Evolutionary conservation across 805 yeast species (phyloP).

Genomic region (Saturnispora hagleri): DNA sequence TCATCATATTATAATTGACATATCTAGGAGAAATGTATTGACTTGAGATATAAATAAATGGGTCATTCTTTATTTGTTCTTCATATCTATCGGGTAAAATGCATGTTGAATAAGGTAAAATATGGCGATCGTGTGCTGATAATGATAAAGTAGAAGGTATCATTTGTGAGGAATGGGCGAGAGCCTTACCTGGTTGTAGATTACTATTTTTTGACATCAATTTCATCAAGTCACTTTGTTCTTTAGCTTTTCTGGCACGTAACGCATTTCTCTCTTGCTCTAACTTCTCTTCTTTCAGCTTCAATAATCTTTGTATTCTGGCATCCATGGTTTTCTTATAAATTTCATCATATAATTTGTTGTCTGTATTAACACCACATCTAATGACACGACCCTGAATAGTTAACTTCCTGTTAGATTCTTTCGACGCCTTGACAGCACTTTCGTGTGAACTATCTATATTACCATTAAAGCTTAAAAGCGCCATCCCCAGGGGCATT

Average conservation of each 20-base stretch:
- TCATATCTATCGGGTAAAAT: slow-evolving; percentile 40
- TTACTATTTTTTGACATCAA: not conserved
- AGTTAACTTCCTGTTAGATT: slow-evolving; percentile 32
- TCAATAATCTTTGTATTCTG: slow-evolving; percentile 31
- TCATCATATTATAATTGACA: slow-evolving; percentile 47
- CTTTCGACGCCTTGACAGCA: slow-evolving; percentile 38
- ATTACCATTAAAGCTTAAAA: slow-evolving; percentile 53
- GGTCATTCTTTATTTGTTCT: slow-evolving; percentile 44
- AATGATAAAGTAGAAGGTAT: slow-evolving; percentile 8
- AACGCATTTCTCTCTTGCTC: slow-evolving; percentile 11
- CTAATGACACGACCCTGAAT: slow-evolving; percentile 46
- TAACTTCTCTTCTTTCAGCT: slow-evolving; percentile 24
- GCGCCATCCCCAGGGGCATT: slow-evolving; percentile 66
- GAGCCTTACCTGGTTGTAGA: not conserved
- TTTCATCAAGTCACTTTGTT: not conserved
- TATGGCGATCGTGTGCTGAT: slow-evolving; percentile 27
- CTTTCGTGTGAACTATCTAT: slow-evolving; percentile 36
- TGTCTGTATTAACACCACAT: slow-evolving; percentile 42
- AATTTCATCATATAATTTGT: slow-evolving; percentile 29
- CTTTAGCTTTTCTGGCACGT: slow-evolving; percentile 10
- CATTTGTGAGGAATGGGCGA: slow-evolving; percentile 1
- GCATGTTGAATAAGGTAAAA: slow-evolving; percentile 19
- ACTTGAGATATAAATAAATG: slow-evolving; percentile 47
- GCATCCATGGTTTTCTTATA: slow-evolving; percentile 24
- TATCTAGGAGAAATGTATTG: slow-evolving; percentile 39